Percentiles rank a stretch among this genome's conserved stretches.
phyloP scores from a whole-genome alignment of 208 protist genomes.

The Leishmania gerbilli region DNA sequence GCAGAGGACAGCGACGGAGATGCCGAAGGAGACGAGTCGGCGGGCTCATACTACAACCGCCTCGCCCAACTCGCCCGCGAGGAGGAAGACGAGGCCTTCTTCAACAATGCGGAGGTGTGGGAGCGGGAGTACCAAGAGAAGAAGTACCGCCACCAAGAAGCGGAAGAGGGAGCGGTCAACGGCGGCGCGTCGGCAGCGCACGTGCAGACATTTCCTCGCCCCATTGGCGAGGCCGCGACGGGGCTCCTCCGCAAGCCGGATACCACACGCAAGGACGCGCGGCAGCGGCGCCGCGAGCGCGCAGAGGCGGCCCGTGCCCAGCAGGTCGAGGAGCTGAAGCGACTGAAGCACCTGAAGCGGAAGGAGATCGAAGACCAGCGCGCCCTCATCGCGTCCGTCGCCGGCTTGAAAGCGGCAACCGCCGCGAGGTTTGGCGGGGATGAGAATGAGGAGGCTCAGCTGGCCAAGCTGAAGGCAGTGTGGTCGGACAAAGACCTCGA shows the following conservation, averaged over 20 bases:
- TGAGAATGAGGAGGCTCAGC: conserved; percentile 53
- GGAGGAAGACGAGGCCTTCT: conserved; percentile 87
- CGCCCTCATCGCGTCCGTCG: conserved; percentile 78
- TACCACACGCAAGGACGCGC: conserved; percentile 80
- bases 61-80: conserved; percentile 71
- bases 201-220: conserved; percentile 82
- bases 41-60: conserved; percentile 43
- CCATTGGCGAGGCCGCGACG: conserved; percentile 64
- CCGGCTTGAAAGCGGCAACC: conserved; percentile 5
- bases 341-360: conserved; percentile 90
- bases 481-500: conserved; percentile 87
- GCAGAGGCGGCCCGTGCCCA: conserved; percentile 62
- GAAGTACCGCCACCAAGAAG: conserved; percentile 88
- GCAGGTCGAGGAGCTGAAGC: conserved; percentile 86
- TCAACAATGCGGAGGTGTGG: conserved; percentile 81
- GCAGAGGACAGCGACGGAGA: conserved; percentile 8
- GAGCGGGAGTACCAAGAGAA: conserved; percentile 86
- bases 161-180: conserved; percentile 42
- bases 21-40: conserved; percentile 27
- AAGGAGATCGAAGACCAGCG: conserved; percentile 88
- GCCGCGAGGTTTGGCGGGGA: conserved; percentile 20
- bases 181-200: conserved; percentile 48
- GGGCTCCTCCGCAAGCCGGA: conserved; percentile 75
- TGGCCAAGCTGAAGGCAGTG: conserved; percentile 58
- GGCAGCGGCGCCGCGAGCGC: conserved; percentile 74